Conservation (phyloP, 1,284 basidiomycete species). For the Cystobasidiaceae sp. region DNA sequence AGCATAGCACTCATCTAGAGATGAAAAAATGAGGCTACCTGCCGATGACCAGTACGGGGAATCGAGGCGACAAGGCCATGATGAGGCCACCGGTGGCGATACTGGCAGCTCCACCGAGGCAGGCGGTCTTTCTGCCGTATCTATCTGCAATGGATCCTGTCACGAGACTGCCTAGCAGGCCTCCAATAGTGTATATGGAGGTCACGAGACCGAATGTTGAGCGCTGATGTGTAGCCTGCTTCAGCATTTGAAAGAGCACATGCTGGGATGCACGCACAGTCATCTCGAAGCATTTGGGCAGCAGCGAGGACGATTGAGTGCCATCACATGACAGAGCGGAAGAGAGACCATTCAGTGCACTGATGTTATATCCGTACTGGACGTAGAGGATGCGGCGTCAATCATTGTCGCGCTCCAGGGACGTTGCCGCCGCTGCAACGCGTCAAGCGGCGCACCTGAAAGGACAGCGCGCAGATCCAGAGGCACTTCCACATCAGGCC, state of each 20-base stretch:
- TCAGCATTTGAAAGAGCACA: too few species aligned
- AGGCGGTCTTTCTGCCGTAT: conserved; percentile 35
- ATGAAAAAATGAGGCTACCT: too few species aligned
- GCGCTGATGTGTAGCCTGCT: too few species aligned
- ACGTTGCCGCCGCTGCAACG: too few species aligned
- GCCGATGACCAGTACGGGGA: conserved; percentile 32
- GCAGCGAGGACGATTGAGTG: not conserved
- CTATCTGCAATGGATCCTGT: conserved; percentile 38
- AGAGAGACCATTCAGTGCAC: conserved; percentile 18
- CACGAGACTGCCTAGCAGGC: conserved; percentile 42
- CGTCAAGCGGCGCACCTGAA: too few species aligned
- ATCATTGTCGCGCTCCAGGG: too few species aligned
- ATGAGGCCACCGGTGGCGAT: conserved; percentile 28
- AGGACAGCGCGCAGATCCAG: too few species aligned
- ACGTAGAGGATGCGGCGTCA: not conserved
- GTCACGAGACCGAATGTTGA: conserved; percentile 43
- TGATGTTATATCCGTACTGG: conserved; percentile 26
- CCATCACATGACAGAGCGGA: not conserved
- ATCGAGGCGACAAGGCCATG: conserved; percentile 31
- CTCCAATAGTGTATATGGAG: conserved; percentile 48
- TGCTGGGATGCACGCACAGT: too few species aligned
- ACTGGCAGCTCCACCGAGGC: conserved; percentile 18
- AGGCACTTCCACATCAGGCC: too few species aligned
- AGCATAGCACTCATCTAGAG: too few species aligned
- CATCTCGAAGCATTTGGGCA: conserved; percentile 15